Base-by-base conservation (phyloP, 768 basidiomycete species). In the Xerocomellus amylosporus region DNA sequence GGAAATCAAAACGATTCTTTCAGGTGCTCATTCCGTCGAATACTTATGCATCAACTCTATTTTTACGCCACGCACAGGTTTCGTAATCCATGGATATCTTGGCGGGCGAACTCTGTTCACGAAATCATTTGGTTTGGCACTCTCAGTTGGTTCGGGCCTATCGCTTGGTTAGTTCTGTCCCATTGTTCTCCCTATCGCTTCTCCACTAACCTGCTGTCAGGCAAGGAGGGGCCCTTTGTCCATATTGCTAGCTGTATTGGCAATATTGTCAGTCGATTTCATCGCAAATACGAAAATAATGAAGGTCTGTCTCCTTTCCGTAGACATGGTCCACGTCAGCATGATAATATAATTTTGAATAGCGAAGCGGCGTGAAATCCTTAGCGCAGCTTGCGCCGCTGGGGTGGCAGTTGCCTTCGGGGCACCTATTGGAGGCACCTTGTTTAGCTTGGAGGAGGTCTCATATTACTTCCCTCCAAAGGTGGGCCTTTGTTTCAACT, bases 331-430 rank as follows among this genome's bases (percentile, higher is more conserved):
- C 8, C 36, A 26, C 20, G 12, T 43, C 30, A 20, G 20, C 39
- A 38, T 56, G 22, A 51, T n/a, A 26, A 19, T 31, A 51, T n/a
- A 26, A 19, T 31, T 31, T 33, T 15, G 37, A 52, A 26, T 54
- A 93, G 93, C 84, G 14, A 98, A 98, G 69, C 82, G 95, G 42
- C 85, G 97, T 45, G 97, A 98, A 74, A 86, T 99, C 50, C 75
- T 99, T 36, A 94, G 91, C 56, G 97, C 97, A 12, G 94, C 95
- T 28, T 92, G 93, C 68, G 97, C 96, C 7, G 97, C 97, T 22
- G 97, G 97, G 28, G 97, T 99, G 12, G 91, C 96, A 7, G 96
- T 98, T 24, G 92, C 95, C 0, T 98, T 98, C 65, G 96, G 96
- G 43, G 95, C 96, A 0, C 97, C 97, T 1, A 91, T 99, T 43